Evolutionary conservation across 352 stramenopile species (phyloP).

Genomic region (Blastocystis sp.): DNA sequence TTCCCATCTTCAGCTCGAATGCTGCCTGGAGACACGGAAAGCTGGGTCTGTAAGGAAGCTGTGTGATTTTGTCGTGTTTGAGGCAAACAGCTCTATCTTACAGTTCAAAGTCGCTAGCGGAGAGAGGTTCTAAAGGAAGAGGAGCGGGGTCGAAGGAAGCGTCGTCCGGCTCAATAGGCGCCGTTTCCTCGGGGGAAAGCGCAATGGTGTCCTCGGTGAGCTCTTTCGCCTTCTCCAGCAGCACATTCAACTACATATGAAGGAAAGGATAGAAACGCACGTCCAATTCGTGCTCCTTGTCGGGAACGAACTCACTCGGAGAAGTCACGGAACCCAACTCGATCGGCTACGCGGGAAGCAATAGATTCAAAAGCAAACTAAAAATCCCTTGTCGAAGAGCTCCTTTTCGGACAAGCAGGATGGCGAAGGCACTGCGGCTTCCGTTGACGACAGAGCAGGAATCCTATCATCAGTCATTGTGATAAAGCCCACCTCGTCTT

Average conservation of each 20-base stretch:
- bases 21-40: slow-evolving; percentile 81
- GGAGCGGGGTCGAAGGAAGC: not conserved
- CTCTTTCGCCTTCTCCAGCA: slow-evolving; percentile 9
- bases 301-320: not conserved
- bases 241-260: slow-evolving; percentile 14
- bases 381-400: slow-evolving; percentile 26
- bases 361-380: not conserved
- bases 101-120: slow-evolving; percentile 58
- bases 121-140: slow-evolving; percentile 50
- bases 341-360: slow-evolving; percentile 16
- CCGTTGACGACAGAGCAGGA: not conserved
- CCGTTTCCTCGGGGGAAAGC: not conserved
- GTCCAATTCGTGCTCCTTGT: slow-evolving; percentile 35
- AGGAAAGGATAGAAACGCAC: not conserved
- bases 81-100: slow-evolving; percentile 50
- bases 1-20: slow-evolving; percentile 87
- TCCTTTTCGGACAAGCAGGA: slow-evolving; percentile 8
- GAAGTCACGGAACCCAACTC: not conserved
- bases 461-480: not conserved
- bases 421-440: not conserved
- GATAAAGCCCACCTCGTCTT: not conserved
- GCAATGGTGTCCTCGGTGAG: not conserved
- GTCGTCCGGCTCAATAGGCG: not conserved
- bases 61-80: not conserved
- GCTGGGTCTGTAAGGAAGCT: slow-evolving; percentile 49